These are phyloP conservation scores for Metschnikowia amazonensis DNA, from an alignment of 805 yeast species.

Conservation along the genomic window DNA sequence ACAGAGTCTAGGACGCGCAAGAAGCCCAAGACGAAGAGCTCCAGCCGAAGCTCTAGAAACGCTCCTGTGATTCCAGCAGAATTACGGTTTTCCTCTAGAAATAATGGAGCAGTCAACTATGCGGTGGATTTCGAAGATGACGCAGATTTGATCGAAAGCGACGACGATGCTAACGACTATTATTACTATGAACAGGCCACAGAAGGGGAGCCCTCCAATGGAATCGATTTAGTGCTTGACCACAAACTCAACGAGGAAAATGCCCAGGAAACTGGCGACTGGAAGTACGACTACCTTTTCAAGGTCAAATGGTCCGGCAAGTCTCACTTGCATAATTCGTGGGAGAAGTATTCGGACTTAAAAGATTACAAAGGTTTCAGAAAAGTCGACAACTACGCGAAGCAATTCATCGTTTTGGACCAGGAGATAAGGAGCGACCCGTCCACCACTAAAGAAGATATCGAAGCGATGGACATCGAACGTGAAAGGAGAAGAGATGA, in stretches of 20 bases:
- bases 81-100: constrained; percentile 76
- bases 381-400: constrained; percentile 85
- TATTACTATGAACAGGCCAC: constrained; percentile 32
- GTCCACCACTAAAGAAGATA: constrained; percentile 79
- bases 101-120: constrained; percentile 65
- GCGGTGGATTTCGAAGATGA: constrained; percentile 65
- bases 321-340: constrained; percentile 91
- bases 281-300: constrained; percentile 57
- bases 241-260: constrained; percentile 34
- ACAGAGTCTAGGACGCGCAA: constrained; percentile 14
- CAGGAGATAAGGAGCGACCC: constrained; percentile 77
- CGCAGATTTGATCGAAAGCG: constrained; percentile 48
- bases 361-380: constrained; percentile 68
- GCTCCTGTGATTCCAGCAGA: constrained; percentile 36
- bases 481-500: constrained; percentile 81
- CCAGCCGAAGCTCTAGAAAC: constrained; percentile 11
- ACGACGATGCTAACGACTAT: constrained; percentile 31
- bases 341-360: constrained; percentile 68
- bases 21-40: constrained; percentile 11
- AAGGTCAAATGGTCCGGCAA: constrained; percentile 80
- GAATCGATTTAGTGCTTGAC: constrained; percentile 40
- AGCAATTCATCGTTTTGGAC: constrained; percentile 68
- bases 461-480: constrained; percentile 91
- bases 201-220: constrained; percentile 31
- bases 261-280: constrained; percentile 44